Percentiles rank a stretch among this genome's conserved stretches.
Evolutionary conservation across 83 land plant species (phyloP).

Genomic region (Thuja plicata): DNA sequence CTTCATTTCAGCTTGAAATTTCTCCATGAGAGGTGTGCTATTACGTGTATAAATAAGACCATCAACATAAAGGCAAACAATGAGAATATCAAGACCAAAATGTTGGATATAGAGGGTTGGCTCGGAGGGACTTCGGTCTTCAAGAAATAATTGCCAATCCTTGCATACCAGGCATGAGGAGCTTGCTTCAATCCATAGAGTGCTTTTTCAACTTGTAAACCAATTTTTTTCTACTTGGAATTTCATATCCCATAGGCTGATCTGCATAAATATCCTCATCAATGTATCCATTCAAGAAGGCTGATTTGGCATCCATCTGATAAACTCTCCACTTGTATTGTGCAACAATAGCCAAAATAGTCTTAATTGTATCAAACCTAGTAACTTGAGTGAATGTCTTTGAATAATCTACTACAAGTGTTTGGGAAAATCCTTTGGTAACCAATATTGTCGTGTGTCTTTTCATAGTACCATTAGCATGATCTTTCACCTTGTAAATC

Average conservation of each 20-base stretch:
- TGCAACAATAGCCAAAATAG: neutral
- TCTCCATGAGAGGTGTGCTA: neutral
- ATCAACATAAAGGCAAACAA: conserved; percentile 21
- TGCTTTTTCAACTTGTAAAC: neutral
- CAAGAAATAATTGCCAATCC: neutral
- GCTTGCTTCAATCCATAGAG: neutral
- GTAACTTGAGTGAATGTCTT: no score
- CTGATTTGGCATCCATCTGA: conserved; percentile 20
- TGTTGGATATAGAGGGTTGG: no score
- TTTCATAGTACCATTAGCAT: no score
- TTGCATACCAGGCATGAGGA: conserved; percentile 14
- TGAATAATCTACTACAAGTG: no score
- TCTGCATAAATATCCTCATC: conserved; percentile 20
- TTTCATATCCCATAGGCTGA: conserved; percentile 8
- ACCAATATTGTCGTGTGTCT: no score
- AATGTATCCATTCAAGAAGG: neutral
- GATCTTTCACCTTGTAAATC: no score
- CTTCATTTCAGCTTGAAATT: conserved; percentile 23
- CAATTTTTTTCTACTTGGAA: conserved; percentile 6
- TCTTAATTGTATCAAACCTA: neutral
- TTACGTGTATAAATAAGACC: conserved; percentile 20
- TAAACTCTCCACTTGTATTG: neutral
- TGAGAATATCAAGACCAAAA: no score
- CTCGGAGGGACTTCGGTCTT: no score
- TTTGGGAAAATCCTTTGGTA: no score